phyloP scores from a whole-genome alignment of 139 green algal genomes.

The Asterochloris sp. region DNA sequence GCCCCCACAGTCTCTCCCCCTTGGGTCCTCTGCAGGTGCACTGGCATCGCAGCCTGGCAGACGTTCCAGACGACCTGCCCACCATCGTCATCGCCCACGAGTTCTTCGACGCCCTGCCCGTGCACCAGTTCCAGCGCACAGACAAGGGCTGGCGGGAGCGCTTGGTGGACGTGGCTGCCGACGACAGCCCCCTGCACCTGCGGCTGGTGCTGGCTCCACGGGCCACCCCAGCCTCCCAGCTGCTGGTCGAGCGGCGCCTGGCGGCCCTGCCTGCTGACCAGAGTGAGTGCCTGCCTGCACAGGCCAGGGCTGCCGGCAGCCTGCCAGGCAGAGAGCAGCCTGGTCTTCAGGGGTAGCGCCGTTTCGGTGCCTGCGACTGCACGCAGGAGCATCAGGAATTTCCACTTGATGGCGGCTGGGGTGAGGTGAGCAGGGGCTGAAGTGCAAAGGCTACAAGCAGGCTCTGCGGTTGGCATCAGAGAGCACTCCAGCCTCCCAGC shows the following conservation, averaged over 20 bases:
- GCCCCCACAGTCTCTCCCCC: no score
- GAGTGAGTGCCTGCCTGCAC: not conserved
- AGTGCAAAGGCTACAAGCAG: no score
- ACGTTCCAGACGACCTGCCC: slow-evolving; percentile 55
- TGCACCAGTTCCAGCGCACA: slow-evolving; percentile 89
- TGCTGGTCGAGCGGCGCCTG: slow-evolving; percentile 72
- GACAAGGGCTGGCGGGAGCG: slow-evolving; percentile 34
- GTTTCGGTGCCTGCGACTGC: not conserved
- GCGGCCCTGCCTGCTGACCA: slow-evolving; percentile 30
- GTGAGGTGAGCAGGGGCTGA: no score
- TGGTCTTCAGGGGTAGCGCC: no score
- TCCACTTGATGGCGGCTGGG: no score
- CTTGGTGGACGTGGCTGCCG: slow-evolving; percentile 71
- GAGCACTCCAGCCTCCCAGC: no score
- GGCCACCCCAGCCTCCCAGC: slow-evolving; percentile 51
- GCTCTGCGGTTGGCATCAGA: no score
- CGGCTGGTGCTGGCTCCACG: slow-evolving; percentile 77
- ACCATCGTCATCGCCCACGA: slow-evolving; percentile 91
- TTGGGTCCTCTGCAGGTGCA: slow-evolving; percentile 36
- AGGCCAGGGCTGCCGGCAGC: slow-evolving; percentile 1
- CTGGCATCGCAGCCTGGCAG: slow-evolving; percentile 67
- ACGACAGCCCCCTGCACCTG: slow-evolving; percentile 49
- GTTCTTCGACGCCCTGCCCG: slow-evolving; percentile 95
- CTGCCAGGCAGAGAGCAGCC: not conserved
- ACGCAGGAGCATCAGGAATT: not conserved